Conservation (phyloP, 208 protist species). For the Wallacemonas sp. region DNA sequence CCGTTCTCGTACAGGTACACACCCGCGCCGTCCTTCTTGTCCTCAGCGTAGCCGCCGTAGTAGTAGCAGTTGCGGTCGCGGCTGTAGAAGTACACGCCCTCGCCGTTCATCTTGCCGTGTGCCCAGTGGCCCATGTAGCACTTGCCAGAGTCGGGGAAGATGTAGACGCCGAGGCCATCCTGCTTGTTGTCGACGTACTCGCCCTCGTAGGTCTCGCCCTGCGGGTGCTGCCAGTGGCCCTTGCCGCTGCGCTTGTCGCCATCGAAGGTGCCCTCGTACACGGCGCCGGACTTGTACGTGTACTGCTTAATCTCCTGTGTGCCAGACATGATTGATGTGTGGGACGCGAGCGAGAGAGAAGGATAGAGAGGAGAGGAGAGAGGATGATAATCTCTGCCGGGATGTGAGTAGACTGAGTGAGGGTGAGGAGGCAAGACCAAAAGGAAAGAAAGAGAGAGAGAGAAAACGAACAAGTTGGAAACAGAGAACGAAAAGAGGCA, state of each 20-base stretch:
- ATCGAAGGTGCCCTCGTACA: constrained; percentile 88
- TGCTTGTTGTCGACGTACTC: constrained; percentile 88
- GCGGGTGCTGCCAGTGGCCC: constrained; percentile 76
- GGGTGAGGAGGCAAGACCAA: too few relatives aligned
- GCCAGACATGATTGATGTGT: constrained; percentile 2
- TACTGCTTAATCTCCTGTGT: constrained; percentile 59
- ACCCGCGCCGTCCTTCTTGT: constrained; percentile 84
- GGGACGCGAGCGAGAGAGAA: background rate
- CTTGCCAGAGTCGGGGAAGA: constrained; percentile 67
- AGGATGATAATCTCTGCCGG: too few relatives aligned
- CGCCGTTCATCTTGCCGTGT: constrained; percentile 76
- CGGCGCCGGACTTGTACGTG: constrained; percentile 86
- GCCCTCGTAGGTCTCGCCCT: constrained; percentile 86
- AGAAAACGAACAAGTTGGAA: constrained; percentile 12
- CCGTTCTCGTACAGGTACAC: constrained; percentile 88
- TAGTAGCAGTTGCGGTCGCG: constrained; percentile 61
- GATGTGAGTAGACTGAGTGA: too few relatives aligned
- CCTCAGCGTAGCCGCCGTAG: constrained; percentile 68
- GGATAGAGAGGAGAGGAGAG: background rate
- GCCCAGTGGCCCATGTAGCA: constrained; percentile 84
- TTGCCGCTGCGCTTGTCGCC: constrained; percentile 72
- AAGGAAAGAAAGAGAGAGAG: constrained; percentile 5
- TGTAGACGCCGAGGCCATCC: constrained; percentile 85
- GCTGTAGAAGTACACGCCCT: constrained; percentile 87
- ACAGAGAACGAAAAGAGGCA: constrained; percentile 16